A percentile compares a stretch with the other conserved stretches of the same genome.
phyloP scores from a whole-genome alignment of 2,329 filamentous ascomycete genomes.

The Pseudogymnoascus sp. region DNA sequence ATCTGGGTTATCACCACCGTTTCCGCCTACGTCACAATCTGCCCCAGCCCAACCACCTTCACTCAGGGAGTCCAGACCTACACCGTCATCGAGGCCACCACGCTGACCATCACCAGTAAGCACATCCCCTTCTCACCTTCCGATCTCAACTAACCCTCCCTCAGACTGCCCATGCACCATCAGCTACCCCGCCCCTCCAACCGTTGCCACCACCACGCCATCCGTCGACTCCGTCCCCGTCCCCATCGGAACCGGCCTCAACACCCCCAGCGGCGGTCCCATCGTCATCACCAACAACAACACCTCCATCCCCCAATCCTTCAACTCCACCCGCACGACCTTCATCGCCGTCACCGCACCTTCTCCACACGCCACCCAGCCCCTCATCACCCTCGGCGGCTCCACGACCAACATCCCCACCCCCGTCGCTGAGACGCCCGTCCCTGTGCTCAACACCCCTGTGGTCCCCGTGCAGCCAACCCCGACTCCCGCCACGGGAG shows the following conservation, averaged over 20 bases:
- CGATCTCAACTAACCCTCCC: background rate
- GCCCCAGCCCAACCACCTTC: slow-evolving; percentile 40
- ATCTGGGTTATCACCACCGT: slow-evolving; percentile 21
- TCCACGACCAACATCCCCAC: background rate
- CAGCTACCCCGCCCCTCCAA: slow-evolving; percentile 12
- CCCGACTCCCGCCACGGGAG: background rate
- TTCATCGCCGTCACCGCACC: slow-evolving; percentile 16
- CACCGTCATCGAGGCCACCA: slow-evolving; percentile 38
- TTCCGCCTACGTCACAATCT: slow-evolving; percentile 41
- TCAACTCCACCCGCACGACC: slow-evolving; percentile 3
- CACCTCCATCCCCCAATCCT: background rate
- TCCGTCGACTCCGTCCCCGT: background rate
- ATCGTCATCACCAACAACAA: background rate
- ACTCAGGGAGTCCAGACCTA: slow-evolving; percentile 37
- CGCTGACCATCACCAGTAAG: slow-evolving; percentile 34
- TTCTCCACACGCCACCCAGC: background rate
- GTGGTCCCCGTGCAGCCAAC: background rate
- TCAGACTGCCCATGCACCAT: slow-evolving; percentile 31
- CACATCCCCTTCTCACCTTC: background rate
- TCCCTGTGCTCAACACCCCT: background rate
- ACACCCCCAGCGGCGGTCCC: background rate
- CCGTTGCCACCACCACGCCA: background rate
- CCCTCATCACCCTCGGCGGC: background rate
- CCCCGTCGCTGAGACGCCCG: background rate
- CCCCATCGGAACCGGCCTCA: background rate